Base-by-base conservation (phyloP, 805 yeast genomes). In the Brettanomyces anomalus region DNA sequence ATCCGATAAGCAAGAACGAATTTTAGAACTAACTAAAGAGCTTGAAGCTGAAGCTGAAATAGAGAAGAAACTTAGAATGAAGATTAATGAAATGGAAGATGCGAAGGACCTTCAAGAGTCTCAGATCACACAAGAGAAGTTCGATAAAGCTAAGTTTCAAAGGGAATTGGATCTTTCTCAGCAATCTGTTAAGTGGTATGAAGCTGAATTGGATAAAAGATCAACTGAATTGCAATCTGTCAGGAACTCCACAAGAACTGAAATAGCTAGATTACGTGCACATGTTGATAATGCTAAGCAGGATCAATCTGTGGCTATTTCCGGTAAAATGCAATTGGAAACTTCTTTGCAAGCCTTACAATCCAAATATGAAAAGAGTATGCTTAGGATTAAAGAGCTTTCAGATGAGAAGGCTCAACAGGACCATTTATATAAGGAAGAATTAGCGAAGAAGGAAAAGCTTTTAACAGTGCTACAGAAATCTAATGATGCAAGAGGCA, bases 371-470 rank as follows among this genome's bases (percentile, higher is more conserved):
- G 72, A 79, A 46, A 59, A 65, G 39, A 53, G 75, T 4, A 55
- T 74, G 21, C 49, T 66, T 2, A 66, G 74, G 43, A 57, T 77
- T 20, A 74, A 73, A 48, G 62, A 68, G 4, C 55, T 80, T 21
- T 69, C 68, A 19, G 76, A 71, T 48, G 64, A 69, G 21, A 48
- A 64, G 11, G 57, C 68, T 1, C 45, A 57, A 1, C 68, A 68
- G 33, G 71, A 77, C 48, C 75, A 70, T 31, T 74, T 70, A 32
- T 77, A 76, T 52, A 49, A 71, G 16, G 70, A 71, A 28, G 88
- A 81, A 53, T 71, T 79, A 61, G 57, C 75, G 2, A 61, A 76
- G 37, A 85, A 81, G 57, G 80, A 80, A 40, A 76, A 83, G 40
- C 60, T 80, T 33, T 65, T 76, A 4, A 76, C 73, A 36, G 62